Evolutionary conservation across 768 basidiomycete genomes (phyloP), one percentile per base, ranked within the genome.

Genomic region (Termitomyces sp.): DNA sequence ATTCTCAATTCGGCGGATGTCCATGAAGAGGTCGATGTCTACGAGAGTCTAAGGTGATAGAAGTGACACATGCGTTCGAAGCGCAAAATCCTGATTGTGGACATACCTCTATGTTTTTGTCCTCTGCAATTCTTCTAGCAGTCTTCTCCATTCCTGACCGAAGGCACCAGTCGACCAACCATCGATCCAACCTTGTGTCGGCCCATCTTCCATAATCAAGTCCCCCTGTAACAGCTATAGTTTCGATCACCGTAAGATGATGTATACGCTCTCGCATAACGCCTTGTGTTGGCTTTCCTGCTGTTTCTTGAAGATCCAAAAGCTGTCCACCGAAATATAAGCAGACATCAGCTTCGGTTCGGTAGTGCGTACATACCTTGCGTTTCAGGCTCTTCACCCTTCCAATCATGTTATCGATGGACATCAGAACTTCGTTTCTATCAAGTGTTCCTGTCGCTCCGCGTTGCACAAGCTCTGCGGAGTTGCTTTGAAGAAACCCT

Each of bases 101-200:
- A 70, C 82, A 63, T 69, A 90, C 92, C 77, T 94, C 89, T 59
- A 98, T 89, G 20, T 79, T 78, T 69, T 83, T 86, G 61, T 91
- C 85, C 61, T 81, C 78, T 22, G 94, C 90, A 47, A 98, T 81
- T 61, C 78, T 78, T 64, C 78, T 77, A 2, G 97, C 95, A 1
- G 92, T 87, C 64, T 82, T 79, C 62, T 87, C 83, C 65, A 87
- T 87, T 33, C 90, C 93, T 38, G 79, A 83, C 55, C 95, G 79
- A 47, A 98, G 75, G 36, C 88, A 82, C 89, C 96, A 96, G 68
- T 99, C 97, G 2, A 96, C 88, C 35, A 98, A 77, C 87, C 93
- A 96, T 61, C 94, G 76, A 67, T 94, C 88, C 13, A 98, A 74
- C 51, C 93, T 77, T 45, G 78, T 85, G 65, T 91, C 86, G 8